A percentile compares a stretch with the other conserved stretches of the same genome.
phyloP scores from a whole-genome alignment of 1,284 basidiomycete species.

The Rhodotorula sp. region DNA sequence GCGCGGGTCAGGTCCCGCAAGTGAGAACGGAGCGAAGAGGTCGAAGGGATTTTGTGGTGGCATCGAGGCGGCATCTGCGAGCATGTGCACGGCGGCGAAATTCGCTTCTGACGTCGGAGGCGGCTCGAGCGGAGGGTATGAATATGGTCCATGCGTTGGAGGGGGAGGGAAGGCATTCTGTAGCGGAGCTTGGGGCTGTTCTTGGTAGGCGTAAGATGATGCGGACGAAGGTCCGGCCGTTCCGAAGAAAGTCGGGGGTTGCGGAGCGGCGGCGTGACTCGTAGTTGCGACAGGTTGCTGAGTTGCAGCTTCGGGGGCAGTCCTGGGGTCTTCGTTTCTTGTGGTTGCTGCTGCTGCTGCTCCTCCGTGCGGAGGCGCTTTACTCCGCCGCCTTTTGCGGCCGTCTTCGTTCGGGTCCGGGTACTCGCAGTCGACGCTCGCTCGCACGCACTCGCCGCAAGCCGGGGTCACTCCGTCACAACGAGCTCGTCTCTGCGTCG shows the following conservation, averaged over 20 bases:
- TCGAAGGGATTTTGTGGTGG: not conserved
- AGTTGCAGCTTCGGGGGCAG: too few relatives aligned
- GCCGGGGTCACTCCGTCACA: not conserved
- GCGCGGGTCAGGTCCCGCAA: not conserved
- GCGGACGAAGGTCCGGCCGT: too few relatives aligned
- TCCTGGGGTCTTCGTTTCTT: too few relatives aligned
- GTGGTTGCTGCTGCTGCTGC: too few relatives aligned
- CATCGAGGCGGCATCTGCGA: not conserved
- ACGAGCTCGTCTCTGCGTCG: not conserved
- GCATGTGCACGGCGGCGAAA: not conserved
- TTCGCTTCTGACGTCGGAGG: not conserved
- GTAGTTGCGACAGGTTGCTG: too few relatives aligned
- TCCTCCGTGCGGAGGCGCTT: not conserved
- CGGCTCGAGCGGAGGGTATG: not conserved
- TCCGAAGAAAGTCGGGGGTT: too few relatives aligned
- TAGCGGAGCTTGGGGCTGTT: too few relatives aligned
- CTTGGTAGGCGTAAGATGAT: too few relatives aligned
- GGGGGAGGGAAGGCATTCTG: too few relatives aligned
- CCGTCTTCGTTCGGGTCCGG: constrained; percentile 6
- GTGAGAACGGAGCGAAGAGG: not conserved
- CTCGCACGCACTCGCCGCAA: not conserved
- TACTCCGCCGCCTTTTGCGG: not conserved
- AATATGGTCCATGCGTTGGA: not conserved
- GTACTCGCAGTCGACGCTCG: not conserved
- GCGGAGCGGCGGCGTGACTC: too few relatives aligned